These are phyloP conservation scores for Phytophthora rubi DNA, from an alignment of 352 stramenopile genomes.

Conservation along the genomic window DNA sequence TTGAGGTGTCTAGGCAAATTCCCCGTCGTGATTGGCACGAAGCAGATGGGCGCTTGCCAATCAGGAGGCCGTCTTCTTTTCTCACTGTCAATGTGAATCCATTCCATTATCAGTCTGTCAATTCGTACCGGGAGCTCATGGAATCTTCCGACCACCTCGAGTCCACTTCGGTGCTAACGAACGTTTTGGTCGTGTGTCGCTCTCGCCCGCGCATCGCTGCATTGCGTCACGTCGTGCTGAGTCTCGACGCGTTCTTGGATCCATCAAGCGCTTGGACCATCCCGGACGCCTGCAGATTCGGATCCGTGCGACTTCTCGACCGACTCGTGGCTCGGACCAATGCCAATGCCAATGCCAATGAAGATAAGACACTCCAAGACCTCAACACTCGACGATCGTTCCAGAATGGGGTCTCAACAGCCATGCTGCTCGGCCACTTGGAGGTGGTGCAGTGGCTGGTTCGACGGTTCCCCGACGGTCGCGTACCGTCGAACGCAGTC, in stretches of 20 bases:
- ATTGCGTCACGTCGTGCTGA: constrained; percentile 18
- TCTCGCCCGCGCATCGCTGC: constrained; percentile 11
- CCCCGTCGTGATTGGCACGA: too few relatives aligned
- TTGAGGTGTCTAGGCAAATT: too few relatives aligned
- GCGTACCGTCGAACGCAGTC: constrained; percentile 25
- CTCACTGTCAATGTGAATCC: too few relatives aligned
- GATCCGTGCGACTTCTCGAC: constrained; percentile 34
- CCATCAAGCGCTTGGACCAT: constrained; percentile 19
- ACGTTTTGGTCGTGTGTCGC: constrained; percentile 30
- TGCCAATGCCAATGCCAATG: not conserved
- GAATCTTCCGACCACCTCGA: not conserved
- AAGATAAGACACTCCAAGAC: too few relatives aligned
- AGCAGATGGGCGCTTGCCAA: too few relatives aligned
- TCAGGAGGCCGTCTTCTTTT: too few relatives aligned
- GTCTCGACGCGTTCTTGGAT: constrained; percentile 23
- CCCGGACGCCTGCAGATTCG: constrained; percentile 17
- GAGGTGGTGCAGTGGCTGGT: constrained; percentile 35
- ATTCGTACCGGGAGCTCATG: too few relatives aligned
- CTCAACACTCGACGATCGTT: constrained; percentile 17
- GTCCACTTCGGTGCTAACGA: constrained; percentile 4
- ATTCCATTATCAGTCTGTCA: too few relatives aligned
- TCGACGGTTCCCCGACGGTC: constrained; percentile 16
- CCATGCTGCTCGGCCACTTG: constrained; percentile 12
- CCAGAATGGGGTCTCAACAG: constrained; percentile 1
- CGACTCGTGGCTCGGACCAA: constrained; percentile 14